Conservation (phyloP, 75 land plant species). For the Chamaecyparis obtusa region DNA sequence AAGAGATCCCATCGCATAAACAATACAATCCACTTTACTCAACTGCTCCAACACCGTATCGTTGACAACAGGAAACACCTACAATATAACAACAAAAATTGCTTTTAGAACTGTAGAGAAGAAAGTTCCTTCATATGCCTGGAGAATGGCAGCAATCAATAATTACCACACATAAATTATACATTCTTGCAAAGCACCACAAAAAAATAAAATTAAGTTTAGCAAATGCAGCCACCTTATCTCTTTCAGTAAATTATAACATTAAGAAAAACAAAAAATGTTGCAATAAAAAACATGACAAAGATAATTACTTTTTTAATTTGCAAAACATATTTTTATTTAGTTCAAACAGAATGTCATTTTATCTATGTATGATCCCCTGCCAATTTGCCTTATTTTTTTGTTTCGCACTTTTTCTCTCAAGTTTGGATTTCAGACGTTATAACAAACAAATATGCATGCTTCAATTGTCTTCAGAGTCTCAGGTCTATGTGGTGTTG, state of each 20-base stretch:
- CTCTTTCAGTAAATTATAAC: background rate
- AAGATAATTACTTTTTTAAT: background rate
- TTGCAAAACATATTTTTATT: background rate
- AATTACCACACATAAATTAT: background rate
- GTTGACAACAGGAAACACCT: constrained; percentile 90
- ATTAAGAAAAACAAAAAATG: background rate
- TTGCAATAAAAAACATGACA: background rate
- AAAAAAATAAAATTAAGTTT: background rate
- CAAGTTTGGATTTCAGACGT: too few species aligned
- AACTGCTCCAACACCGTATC: constrained; percentile 77
- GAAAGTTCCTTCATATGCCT: background rate
- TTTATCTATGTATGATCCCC: background rate
- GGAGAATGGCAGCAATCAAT: background rate
- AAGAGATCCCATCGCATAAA: constrained; percentile 98
- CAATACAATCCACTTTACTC: constrained; percentile 72
- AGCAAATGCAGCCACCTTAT: background rate
- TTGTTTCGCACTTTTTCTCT: too few species aligned
- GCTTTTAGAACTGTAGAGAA: background rate
- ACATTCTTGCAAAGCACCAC: constrained; percentile 1
- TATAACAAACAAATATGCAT: too few species aligned
- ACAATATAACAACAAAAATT: background rate
- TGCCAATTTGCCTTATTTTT: too few species aligned
- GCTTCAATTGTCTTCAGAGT: too few species aligned
- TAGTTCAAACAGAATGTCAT: background rate
- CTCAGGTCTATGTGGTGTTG: too few species aligned